Evolutionary conservation across 805 yeast species (phyloP).

Genomic region (Torulaspora quercuum): DNA sequence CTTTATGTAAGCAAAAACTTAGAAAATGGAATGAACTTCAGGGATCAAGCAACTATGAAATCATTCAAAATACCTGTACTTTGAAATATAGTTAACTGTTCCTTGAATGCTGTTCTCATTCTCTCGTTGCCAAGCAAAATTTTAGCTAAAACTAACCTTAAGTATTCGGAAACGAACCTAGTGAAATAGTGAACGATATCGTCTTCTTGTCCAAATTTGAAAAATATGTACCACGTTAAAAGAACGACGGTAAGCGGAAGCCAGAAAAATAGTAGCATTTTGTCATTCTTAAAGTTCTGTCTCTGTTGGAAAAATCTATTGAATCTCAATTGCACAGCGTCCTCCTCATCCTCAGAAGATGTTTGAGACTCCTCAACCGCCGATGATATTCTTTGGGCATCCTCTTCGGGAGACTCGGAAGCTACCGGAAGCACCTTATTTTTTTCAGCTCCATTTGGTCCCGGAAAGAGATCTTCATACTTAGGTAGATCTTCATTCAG

Average conservation of each 20-base stretch:
- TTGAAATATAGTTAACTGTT: conserved; percentile 31
- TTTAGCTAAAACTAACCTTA: conserved; percentile 46
- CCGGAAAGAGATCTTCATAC: conserved; percentile 73
- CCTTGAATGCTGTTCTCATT: conserved; percentile 43
- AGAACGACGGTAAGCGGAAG: conserved; percentile 66
- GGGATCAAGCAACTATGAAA: conserved; percentile 9
- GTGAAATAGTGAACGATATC: conserved; percentile 30
- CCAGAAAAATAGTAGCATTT: conserved; percentile 88
- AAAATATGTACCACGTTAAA: conserved; percentile 44
- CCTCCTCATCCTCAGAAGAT: conserved; percentile 36
- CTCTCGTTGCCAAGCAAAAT: conserved; percentile 52
- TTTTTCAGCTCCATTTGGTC: conserved; percentile 32
- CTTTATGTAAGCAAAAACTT: too few species aligned
- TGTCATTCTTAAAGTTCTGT: conserved; percentile 60
- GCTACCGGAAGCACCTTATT: conserved; percentile 8
- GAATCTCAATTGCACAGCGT: conserved; percentile 36
- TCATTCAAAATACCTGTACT: conserved; percentile 21
- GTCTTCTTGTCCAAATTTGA: conserved; percentile 38
- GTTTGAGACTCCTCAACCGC: conserved; percentile 26
- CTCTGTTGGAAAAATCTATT: conserved; percentile 43
- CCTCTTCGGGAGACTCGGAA: conserved; percentile 5
- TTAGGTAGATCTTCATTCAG: conserved; percentile 56
- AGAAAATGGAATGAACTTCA: too few species aligned
- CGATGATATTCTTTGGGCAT: conserved; percentile 7
- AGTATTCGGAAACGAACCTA: conserved; percentile 38